phyloP scores from a whole-genome alignment of 75 land plant genomes.

The Picea glauca region DNA sequence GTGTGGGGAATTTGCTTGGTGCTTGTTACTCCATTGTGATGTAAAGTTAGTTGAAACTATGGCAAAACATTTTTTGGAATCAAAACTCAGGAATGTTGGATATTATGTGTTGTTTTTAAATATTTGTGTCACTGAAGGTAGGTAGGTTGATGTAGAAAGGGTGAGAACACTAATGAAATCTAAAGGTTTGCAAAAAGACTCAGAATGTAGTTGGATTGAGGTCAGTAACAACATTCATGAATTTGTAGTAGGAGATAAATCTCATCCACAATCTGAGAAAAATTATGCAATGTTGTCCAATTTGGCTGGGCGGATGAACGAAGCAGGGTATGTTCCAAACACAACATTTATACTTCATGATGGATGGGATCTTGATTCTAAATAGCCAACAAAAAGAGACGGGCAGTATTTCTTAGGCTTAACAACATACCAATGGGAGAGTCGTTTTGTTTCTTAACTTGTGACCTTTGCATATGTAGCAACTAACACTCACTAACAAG shows the following conservation, averaged over 20 bases:
- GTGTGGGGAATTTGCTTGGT: conserved; percentile 11
- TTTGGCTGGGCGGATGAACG: conserved; percentile 1
- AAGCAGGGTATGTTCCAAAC: conserved; percentile 1
- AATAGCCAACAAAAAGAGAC: background rate
- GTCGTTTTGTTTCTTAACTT: background rate
- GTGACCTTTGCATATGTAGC: background rate
- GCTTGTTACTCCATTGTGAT: conserved; percentile 8
- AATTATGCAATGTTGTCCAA: conserved; percentile 27
- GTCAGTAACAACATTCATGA: background rate
- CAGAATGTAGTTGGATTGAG: conserved; percentile 14
- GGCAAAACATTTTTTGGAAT: conserved; percentile 9
- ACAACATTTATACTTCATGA: background rate
- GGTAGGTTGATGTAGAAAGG: conserved; percentile 8
- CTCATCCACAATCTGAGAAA: conserved; percentile 18
- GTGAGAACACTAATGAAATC: conserved; percentile 7
- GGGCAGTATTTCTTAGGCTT: background rate
- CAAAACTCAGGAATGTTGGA: conserved; percentile 10
- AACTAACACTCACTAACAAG: background rate
- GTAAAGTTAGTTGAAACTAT: conserved; percentile 10
- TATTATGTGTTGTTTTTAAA: conserved; percentile 14
- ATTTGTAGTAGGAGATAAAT: conserved; percentile 1
- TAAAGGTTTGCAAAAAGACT: conserved; percentile 2
- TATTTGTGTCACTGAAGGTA: conserved; percentile 12
- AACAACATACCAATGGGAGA: background rate
- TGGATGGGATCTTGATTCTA: background rate